phyloP scores from a whole-genome alignment of 352 stramenopile genomes.

The Pythium chondricola region DNA sequence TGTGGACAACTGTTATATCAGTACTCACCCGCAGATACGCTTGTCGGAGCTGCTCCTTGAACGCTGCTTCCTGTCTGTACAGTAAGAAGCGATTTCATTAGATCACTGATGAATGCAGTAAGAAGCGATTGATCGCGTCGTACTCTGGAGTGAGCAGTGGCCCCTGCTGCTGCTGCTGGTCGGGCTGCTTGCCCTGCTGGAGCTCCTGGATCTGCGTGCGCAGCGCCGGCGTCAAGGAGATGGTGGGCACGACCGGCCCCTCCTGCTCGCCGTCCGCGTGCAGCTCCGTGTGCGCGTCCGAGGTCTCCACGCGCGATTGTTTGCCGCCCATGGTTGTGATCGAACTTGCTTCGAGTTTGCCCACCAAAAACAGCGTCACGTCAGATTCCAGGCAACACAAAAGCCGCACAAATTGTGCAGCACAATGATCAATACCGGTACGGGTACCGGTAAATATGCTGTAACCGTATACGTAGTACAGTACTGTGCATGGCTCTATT shows the following conservation, averaged over 20 bases:
- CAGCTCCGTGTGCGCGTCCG: conserved; percentile 49
- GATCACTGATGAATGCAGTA: not conserved
- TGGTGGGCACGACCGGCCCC: conserved; percentile 40
- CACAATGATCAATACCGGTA: not conserved
- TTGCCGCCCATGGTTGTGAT: conserved; percentile 53
- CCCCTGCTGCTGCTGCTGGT: conserved; percentile 4
- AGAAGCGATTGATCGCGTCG: conserved; percentile 1
- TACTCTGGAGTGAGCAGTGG: conserved; percentile 42
- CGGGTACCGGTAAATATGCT: not conserved
- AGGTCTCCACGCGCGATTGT: conserved; percentile 68
- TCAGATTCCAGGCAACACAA: too few relatives aligned
- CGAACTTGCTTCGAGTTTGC: not conserved
- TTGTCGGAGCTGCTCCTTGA: conserved; percentile 74
- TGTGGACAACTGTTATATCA: not conserved
- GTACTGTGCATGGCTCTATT: too few relatives aligned
- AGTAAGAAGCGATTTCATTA: not conserved
- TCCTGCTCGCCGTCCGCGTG: conserved; percentile 36
- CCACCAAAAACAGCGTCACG: conserved; percentile 33
- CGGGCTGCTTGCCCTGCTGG: conserved; percentile 13
- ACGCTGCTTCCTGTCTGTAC: conserved; percentile 41
- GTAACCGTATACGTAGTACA: too few relatives aligned
- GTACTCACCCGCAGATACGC: conserved; percentile 61
- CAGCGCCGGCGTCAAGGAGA: conserved; percentile 63
- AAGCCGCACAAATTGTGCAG: not conserved
- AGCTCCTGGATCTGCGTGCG: conserved; percentile 62